Evolutionary conservation across 305 asterid species (phyloP).

Genomic region (Caryopteris hybrid): DNA sequence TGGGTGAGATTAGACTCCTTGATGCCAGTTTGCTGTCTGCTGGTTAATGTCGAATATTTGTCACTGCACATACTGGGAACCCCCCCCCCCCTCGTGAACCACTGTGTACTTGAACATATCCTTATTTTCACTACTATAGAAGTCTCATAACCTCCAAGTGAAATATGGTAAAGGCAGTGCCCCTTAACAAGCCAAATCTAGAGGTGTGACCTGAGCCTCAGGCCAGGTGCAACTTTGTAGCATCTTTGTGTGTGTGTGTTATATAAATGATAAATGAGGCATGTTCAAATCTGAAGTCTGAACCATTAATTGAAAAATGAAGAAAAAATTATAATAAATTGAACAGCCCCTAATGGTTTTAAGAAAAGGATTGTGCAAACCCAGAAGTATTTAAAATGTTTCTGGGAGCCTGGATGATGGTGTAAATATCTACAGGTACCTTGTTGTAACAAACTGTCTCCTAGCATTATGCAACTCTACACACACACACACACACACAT

Average conservation of each 20-base stretch:
- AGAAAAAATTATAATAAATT: neutral
- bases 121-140: neutral
- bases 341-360: neutral
- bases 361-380: neutral
- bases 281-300: neutral
- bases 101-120: neutral
- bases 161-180: neutral
- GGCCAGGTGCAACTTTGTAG: neutral
- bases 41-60: no score
- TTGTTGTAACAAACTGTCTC: neutral
- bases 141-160: neutral
- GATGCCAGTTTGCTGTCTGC: no score
- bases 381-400: neutral
- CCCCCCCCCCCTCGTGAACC: neutral
- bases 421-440: neutral
- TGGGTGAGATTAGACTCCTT: neutral
- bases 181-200: neutral
- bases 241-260: neutral
- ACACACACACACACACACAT: no score
- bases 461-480: no score
- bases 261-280: neutral
- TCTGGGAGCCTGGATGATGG: neutral
- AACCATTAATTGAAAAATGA: neutral
- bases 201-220: neutral
- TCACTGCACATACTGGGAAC: conserved; percentile 3